Base-by-base conservation (phyloP, 2,329 filamentous ascomycete species). In the Neurospora sp. region DNA sequence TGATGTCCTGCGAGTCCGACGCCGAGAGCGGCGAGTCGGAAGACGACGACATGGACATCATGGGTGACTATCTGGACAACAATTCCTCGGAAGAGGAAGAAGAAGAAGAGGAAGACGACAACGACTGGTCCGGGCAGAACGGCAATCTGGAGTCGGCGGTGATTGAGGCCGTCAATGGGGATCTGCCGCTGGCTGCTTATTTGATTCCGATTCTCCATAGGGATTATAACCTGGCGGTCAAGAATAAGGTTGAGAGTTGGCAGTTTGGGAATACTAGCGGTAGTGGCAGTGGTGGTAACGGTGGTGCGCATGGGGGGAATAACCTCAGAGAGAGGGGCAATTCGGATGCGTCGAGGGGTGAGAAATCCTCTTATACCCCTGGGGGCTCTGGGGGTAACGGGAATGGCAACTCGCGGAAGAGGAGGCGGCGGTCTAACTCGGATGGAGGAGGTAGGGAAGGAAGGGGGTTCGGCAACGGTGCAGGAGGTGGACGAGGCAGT, bases 171-270 rank as follows among this genome's bases (percentile, higher is more conserved):
- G 71, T 76, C 6, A 72, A 74, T 36, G 73, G 74, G 3, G 73
- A 77, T 36, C 67, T 76, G 15, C 69, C 68, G 4, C 72, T 77
- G 2, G 76, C 76, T 1, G 75, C 74, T 0, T 73, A 69, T 57
- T 67, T 77, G 37, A 75, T 76, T 23, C 76, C 76, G 1, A 52
- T 74, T 8, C 65, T 76, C 4, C 73, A 77, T 67, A 69, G 69
- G 11, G 70, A 75, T 36, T 67, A 75, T 46, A 74, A 69, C 11
- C 69, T 72, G 11, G 69, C 72, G 1, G 66, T 74, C 2, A 69
- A 72, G 38, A 72, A 68, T 52, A 77, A 77, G 68, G 72, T 77
- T 2, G 74, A 76, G 36, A 72, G 70, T 4, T 77, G 76, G 76
- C 74, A 74, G 43, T 68, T 67, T 39, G 70, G 68, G 37, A 67